These are phyloP conservation scores for Colletotrichum zoysiae DNA, from an alignment of 2,329 filamentous ascomycete species.

Conservation along the genomic window DNA sequence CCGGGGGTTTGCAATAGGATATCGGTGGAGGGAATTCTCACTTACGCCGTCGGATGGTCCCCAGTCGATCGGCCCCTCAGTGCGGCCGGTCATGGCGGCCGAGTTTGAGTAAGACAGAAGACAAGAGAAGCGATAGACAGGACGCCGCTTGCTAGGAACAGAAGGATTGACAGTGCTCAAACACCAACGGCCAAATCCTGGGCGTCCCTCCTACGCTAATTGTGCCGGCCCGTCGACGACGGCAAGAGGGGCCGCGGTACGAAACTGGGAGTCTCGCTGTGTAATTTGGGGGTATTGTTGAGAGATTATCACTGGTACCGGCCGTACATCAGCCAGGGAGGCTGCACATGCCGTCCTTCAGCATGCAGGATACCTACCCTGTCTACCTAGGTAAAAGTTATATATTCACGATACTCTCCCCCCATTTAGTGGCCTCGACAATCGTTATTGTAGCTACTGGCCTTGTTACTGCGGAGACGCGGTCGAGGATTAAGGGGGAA, in stretches of 20 bases:
- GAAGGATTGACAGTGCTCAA: not conserved
- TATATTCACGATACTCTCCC: not conserved
- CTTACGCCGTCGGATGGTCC: conserved; percentile 10
- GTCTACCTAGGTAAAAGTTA: not conserved
- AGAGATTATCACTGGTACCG: not conserved
- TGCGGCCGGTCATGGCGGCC: conserved; percentile 34
- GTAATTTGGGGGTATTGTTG: not conserved
- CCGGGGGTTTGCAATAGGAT: conserved; percentile 17
- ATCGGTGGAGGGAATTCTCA: conserved; percentile 26
- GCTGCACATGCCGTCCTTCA: not conserved
- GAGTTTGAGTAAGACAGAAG: conserved; percentile 1
- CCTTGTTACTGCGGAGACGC: not conserved
- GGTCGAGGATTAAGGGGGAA: not conserved
- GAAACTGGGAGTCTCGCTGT: conserved; percentile 7
- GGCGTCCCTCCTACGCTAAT: not conserved
- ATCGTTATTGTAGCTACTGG: not conserved
- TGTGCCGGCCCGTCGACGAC: not conserved
- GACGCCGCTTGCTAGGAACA: not conserved
- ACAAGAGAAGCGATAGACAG: not conserved
- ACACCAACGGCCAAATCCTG: too few relatives aligned
- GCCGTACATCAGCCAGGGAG: not conserved
- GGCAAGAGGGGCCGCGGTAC: not conserved
- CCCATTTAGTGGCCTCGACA: not conserved
- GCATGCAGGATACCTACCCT: not conserved
- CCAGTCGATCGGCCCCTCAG: conserved; percentile 34